Evolutionary conservation across 176 grass and related monocot genomes (phyloP).

Genomic region (Hyparrhenia diplandra): DNA sequence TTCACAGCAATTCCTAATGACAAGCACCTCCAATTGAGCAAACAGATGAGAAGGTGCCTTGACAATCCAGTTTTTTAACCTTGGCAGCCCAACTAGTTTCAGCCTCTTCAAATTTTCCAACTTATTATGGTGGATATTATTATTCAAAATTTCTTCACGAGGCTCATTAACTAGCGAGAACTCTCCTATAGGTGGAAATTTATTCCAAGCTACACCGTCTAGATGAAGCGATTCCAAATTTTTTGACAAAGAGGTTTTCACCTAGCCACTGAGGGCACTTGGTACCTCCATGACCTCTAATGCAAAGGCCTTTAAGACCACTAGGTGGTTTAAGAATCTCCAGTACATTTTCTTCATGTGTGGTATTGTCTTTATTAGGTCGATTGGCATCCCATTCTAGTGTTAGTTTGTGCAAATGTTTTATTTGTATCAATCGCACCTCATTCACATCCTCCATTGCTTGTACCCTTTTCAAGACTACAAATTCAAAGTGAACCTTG

Average conservation of each 20-base stretch:
- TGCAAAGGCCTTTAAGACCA: background rate
- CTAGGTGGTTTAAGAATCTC: background rate
- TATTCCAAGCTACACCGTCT: background rate
- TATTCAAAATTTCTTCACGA: background rate
- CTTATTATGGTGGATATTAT: background rate
- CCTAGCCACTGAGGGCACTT: background rate
- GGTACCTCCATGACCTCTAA: background rate
- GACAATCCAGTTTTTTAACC: background rate
- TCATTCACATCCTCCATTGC: background rate
- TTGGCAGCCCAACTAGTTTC: background rate
- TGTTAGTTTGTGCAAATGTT: too few relatives aligned
- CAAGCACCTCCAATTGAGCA: background rate
- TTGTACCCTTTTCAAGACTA: background rate
- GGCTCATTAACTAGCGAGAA: background rate
- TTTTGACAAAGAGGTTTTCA: background rate
- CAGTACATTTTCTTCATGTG: background rate
- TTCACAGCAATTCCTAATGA: background rate
- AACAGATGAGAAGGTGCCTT: background rate
- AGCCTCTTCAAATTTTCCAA: background rate
- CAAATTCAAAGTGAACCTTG: background rate
- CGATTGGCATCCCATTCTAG: background rate
- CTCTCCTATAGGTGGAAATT: background rate
- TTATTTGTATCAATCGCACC: background rate
- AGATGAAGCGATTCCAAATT: too few relatives aligned
- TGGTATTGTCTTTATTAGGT: background rate